Evolutionary conservation across 192 early-diverging fungal species (phyloP), one percentile per base, ranked within the genome.

Genomic region (Linnemannia zychae): DNA sequence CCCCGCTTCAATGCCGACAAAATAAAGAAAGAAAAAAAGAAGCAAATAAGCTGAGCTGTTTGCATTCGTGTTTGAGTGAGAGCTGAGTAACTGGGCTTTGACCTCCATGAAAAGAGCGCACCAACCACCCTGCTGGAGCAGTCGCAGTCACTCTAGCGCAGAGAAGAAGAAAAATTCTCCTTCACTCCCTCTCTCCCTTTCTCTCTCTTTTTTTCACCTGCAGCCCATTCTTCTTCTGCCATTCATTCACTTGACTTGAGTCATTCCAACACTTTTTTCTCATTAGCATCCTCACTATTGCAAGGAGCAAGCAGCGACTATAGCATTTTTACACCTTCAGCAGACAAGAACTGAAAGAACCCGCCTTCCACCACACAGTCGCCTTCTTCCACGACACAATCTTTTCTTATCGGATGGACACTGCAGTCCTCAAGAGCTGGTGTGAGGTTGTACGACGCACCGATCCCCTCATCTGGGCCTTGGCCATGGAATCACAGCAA

Each of bases 391-490:
- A 20, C 53, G 24, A 20, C 40, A 46, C 17, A 52, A 68, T 16
- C 24, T 18, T 24, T 6, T 0, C 17, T 37, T n/a, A 33, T 6
- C 34, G 44, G 46, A 85, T 85, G 83, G 77, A 76, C 36, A 85
- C 77, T 24, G 65, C 83, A 16, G 71, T 75, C 24, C 52, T 79
- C 57, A 79, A 85, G 34, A 85, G 83, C 33, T 85, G 83, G 83
- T 79, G 48, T 31, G 83, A 85, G 65, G 73, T 85, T 37, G 69
- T 85, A 20, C 73, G 78, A 17, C 63, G 53, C 47, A 76, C 74
- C 28, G 83, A 85, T 69, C 83, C 83, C 24, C 60, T 85, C 50
- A 74, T 85, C 34, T 85, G 83, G 83, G 79, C 47, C 33, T 63
- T 85, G 22, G 77, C 83, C 74, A 48, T 75, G 67, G 82, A 84